phyloP scores from a whole-genome alignment of 805 yeast species.

The Starmera pachycereana region DNA sequence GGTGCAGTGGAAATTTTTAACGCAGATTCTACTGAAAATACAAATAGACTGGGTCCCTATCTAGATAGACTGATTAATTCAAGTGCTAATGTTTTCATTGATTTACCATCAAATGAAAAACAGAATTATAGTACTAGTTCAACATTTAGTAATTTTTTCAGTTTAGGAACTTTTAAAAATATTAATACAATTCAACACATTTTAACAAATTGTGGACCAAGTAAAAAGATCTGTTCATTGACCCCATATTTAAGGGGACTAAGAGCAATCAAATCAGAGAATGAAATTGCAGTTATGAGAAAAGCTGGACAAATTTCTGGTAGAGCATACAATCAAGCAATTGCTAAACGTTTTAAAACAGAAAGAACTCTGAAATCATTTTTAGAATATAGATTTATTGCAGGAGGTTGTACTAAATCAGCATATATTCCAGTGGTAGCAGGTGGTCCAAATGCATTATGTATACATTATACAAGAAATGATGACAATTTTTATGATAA shows the following conservation, averaged over 20 bases:
- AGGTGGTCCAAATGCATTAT: conserved; percentile 79
- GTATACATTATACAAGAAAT: conserved; percentile 89
- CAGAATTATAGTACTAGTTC: conserved; percentile 14
- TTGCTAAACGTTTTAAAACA: conserved; percentile 49
- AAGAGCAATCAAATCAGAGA: conserved; percentile 64
- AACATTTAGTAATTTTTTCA: conserved; percentile 21
- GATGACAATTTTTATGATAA: conserved; percentile 70
- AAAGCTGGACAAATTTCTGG: conserved; percentile 77
- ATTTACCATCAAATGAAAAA: conserved; percentile 23
- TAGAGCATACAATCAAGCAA: conserved; percentile 75
- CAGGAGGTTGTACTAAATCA: conserved; percentile 81
- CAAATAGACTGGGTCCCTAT: conserved; percentile 31
- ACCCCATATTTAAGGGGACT: conserved; percentile 31
- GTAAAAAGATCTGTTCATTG: conserved; percentile 33
- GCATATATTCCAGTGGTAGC: conserved; percentile 97
- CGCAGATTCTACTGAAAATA: conserved; percentile 63
- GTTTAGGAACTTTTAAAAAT: conserved; percentile 16
- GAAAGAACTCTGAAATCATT: conserved; percentile 76
- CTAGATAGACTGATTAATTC: conserved; percentile 37
- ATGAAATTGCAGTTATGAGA: conserved; percentile 73
- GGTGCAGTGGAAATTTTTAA: conserved; percentile 81
- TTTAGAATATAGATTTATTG: conserved; percentile 70
- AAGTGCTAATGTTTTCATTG: conserved; percentile 46
- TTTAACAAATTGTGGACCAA: conserved; percentile 15
- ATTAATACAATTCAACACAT: conserved; percentile 19